Evolutionary conservation across 345 rosid species (phyloP).

Genomic region (Carallia brachiata): DNA sequence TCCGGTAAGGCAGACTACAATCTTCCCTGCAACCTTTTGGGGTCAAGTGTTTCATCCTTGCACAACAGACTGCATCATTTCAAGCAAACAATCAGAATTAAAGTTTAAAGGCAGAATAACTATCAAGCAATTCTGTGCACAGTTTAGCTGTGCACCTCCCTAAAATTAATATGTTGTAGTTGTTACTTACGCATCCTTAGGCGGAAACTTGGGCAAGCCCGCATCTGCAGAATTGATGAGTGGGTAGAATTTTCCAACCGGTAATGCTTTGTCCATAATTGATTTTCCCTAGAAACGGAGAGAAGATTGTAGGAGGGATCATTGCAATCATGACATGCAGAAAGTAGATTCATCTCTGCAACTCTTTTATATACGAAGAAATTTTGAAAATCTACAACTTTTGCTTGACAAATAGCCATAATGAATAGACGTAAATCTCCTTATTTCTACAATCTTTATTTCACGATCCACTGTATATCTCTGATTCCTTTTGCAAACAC

Average conservation of each 20-base stretch:
- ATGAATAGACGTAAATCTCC: too few relatives aligned
- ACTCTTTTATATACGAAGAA: not conserved
- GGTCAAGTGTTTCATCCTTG: constrained; percentile 53
- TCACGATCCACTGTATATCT: too few relatives aligned
- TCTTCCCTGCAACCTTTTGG: constrained; percentile 53
- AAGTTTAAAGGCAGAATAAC: not conserved
- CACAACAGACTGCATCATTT: not conserved
- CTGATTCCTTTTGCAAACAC: too few relatives aligned
- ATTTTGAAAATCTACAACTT: too few relatives aligned
- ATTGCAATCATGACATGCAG: not conserved
- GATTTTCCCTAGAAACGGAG: constrained; percentile 12
- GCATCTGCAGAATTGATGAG: constrained; percentile 4
- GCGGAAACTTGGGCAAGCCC: not conserved
- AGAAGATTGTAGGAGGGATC: not conserved
- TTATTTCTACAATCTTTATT: too few relatives aligned
- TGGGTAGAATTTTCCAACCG: not conserved
- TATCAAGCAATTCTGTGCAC: not conserved
- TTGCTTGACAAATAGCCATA: too few relatives aligned
- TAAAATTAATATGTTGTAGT: too few relatives aligned
- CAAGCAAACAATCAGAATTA: not conserved
- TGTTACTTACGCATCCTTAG: not conserved
- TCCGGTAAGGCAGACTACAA: constrained; percentile 41
- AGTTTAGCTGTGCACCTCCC: too few relatives aligned
- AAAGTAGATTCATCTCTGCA: not conserved
- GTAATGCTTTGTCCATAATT: not conserved